These are phyloP conservation scores for Plasmodium knowlesi DNA, from an alignment of 169 alveolate genomes.

Conservation along the genomic window DNA sequence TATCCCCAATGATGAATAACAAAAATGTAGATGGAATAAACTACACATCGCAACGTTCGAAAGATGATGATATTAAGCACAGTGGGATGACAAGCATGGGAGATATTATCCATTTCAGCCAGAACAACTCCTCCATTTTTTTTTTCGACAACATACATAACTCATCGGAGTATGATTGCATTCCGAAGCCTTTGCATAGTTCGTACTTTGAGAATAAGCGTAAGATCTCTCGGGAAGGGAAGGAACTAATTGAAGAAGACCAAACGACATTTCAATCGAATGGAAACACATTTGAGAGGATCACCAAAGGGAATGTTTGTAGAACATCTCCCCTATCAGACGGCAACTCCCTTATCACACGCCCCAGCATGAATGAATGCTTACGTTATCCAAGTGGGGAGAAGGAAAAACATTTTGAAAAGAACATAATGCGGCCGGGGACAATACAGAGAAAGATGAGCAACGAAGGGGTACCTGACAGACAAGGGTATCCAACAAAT, in stretches of 20 bases:
- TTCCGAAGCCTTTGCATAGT: slow-evolving; percentile 27
- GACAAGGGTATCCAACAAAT: not conserved
- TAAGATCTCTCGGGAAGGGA: not conserved
- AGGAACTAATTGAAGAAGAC: not conserved
- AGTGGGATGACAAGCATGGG: slow-evolving; percentile 43
- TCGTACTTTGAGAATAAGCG: not conserved
- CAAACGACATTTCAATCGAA: not conserved
- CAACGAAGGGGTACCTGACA: not conserved
- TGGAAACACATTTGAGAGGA: not conserved
- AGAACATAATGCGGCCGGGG: not conserved
- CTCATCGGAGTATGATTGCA: slow-evolving; percentile 16
- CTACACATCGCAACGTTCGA: not conserved
- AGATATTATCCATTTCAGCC: slow-evolving; percentile 15
- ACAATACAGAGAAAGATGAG: not conserved
- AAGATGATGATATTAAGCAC: slow-evolving; percentile 14
- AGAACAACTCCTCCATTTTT: slow-evolving; percentile 24
- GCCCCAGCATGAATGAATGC: not conserved
- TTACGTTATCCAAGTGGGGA: not conserved
- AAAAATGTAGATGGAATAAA: not conserved
- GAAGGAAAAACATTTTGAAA: slow-evolving; percentile 3
- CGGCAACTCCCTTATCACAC: not conserved
- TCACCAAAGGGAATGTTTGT: not conserved
- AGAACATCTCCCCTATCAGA: slow-evolving; percentile 24
- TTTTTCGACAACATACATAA: slow-evolving; percentile 54
- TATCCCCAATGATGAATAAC: not conserved